Base-by-base conservation (phyloP, 176 grass and related monocot genomes). In the Stipa capillata region DNA sequence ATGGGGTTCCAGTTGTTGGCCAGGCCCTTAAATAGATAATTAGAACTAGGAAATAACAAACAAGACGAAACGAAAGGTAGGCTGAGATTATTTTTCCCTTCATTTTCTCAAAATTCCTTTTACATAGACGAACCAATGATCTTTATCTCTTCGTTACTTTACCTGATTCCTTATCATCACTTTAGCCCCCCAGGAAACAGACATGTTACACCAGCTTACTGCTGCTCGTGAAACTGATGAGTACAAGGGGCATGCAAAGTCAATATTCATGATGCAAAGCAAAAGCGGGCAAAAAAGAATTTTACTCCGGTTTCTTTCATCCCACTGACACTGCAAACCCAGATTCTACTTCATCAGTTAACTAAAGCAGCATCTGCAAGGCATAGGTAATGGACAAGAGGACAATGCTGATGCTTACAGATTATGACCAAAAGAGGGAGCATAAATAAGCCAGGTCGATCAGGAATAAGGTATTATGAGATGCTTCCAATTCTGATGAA, bases 11-110 rank as follows among this genome's bases (percentile, higher is more conserved):
- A 31, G 8, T 9, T 15, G n/a, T 51, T 27, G 8, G 12, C 6
- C 50, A 85, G 41, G 36, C 62, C 63, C 36, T 89, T 92, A 86
- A 78, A 89, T 89, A 92, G 81, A 72, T 14, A 74, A 20, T 7
- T 36, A 13, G 2, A 83, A 59, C 34, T 18, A 25, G 28, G 15
- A 24, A 56, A 15, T 24, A 41, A 35, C 58, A 0, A 59, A 45
- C 77, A 42, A 4, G 47, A 68, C 35, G 13, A 21, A 13, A 28
- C 10, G 34, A 73, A n/a, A 55, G 21, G 36, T 51, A 70, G 35
- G 18, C 9, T 9, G 56, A 34, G 24, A 23, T 36, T 77, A 44
- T 58, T 24, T 69, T 74, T 62, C 25, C 24, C 44, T 52, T 60
- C 58, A 8, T 58, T 76, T 82, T 58, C n/a, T 8, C 24, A 67